Evolutionary conservation across 768 basidiomycete species (phyloP).

Genomic region (Tulasnella sp.): DNA sequence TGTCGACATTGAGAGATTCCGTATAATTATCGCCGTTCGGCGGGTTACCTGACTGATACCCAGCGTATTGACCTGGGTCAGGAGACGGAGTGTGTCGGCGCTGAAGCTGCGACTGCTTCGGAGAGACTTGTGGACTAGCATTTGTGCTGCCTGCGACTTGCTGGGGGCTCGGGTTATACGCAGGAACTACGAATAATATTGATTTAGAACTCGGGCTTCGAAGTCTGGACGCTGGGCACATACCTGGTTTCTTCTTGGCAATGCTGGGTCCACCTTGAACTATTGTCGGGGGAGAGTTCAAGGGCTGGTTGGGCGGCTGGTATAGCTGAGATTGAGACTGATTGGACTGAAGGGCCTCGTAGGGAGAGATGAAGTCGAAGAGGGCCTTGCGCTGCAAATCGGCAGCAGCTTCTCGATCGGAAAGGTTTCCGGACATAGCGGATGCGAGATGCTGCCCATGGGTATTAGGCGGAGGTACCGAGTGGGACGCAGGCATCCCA

Average conservation of each 20-base stretch:
- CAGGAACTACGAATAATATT: conserved; percentile 32
- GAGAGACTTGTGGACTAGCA: conserved; percentile 45
- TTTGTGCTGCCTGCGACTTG: conserved; percentile 35
- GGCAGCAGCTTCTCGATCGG: conserved; percentile 20
- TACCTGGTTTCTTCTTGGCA: conserved; percentile 57
- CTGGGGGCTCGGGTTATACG: conserved; percentile 27
- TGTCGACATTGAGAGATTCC: background rate
- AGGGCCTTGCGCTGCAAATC: conserved; percentile 36
- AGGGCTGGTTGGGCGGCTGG: background rate
- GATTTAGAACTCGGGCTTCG: background rate
- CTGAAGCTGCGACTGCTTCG: conserved; percentile 42
- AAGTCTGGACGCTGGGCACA: background rate
- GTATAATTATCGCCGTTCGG: background rate
- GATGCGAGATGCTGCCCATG: conserved; percentile 5
- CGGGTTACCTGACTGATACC: background rate
- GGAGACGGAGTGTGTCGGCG: conserved; percentile 23
- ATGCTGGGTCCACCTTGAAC: background rate
- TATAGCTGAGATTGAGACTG: conserved; percentile 32
- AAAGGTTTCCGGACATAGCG: conserved; percentile 19
- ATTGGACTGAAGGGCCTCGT: conserved; percentile 56
- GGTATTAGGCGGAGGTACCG: conserved; percentile 20
- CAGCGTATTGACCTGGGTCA: conserved; percentile 31
- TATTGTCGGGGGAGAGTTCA: conserved; percentile 24
- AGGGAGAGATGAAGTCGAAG: conserved; percentile 80
- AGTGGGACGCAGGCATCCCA: conserved; percentile 12